Evolutionary conservation across 495 filamentous ascomycete species (phyloP), one percentile per base, ranked within the genome.

Genomic region (Delitschia confertaspora): DNA sequence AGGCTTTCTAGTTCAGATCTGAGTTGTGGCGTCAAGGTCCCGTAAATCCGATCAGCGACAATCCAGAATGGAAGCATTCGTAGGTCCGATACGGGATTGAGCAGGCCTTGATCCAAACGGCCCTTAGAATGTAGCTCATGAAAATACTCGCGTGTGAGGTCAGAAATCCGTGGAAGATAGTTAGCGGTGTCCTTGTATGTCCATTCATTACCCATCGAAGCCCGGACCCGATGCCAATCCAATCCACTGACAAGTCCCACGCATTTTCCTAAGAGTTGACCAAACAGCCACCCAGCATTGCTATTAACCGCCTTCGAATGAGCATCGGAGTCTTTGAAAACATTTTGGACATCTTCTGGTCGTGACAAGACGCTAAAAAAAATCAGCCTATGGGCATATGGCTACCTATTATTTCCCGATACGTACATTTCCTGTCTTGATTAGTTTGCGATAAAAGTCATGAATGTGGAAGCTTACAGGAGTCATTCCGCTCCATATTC

Each of bases 181-280:
- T 3, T n/a, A 3, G 8, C 16, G 2, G 27, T 26, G 4, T 33
- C n/a, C 17, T 24, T 23, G 2, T 27, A 9, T 3, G 44, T 33
- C 13, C 33, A 47, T 11, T 10, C 5, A 7, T 4, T 6, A 4
- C 6, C 14, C 11, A 16, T 33, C 1, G 7, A 4, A 1, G 44
- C 24, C 11, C 16, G 24, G 10, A 47, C n/a, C 3, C 19, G 7
- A 17, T 25, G 17, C 57, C 61, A 69, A n/a, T 53, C 19, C 3
- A 35, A 17, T 3, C 49, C 41, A 26, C 49, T 65, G 30, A 68
- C 45, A 6, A 70, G 35, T 1, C 65, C 67, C 1, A 69, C 23
- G 41, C 65, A 68, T 29, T 55, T 16, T 8, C 68, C 68, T 1
- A 70, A 56, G 3, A 69, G 42, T 41, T 63, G 41, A 14, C 56